Percentiles rank a stretch among this genome's conserved stretches.
phyloP scores from a whole-genome alignment of 306 rosid species.

The Rosa lucieae region DNA sequence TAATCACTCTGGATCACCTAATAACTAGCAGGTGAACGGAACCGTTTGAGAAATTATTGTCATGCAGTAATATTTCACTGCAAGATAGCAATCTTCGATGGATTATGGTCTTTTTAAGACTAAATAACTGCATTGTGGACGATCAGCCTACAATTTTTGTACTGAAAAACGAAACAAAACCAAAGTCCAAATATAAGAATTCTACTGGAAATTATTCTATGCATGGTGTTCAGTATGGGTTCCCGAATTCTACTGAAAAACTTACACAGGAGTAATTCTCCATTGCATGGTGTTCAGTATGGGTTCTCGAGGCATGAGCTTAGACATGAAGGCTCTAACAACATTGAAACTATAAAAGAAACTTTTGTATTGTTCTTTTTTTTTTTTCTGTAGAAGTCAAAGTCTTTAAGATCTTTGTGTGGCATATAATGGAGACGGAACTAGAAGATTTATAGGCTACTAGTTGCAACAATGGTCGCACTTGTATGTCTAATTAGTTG shows the following conservation, averaged over 20 bases:
- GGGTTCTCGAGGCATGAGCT: neutral
- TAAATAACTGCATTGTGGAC: neutral
- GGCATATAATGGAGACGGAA: neutral
- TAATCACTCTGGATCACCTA: too few relatives aligned
- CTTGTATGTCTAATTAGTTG: neutral
- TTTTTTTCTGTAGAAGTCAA: neutral
- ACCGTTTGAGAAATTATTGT: too few relatives aligned
- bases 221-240: too few relatives aligned
- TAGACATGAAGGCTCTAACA: conserved; percentile 9
- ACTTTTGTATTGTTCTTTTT: neutral
- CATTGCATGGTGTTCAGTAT: neutral
- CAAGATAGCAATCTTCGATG: neutral
- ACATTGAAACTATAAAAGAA: neutral
- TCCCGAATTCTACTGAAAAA: too few relatives aligned
- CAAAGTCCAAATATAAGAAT: neutral
- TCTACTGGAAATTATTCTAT: too few relatives aligned
- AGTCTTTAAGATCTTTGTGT: neutral
- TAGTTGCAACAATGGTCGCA: neutral
- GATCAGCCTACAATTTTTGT: neutral
- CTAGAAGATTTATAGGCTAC: neutral
- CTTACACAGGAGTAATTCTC: neutral
- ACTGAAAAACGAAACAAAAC: neutral
- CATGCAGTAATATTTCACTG: neutral
- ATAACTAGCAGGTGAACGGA: too few relatives aligned
- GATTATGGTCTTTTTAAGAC: neutral